Evolutionary conservation across 1,139 yeast species (phyloP), one percentile per base, ranked within the genome.

Genomic region (Petasospora rhodanensis): DNA sequence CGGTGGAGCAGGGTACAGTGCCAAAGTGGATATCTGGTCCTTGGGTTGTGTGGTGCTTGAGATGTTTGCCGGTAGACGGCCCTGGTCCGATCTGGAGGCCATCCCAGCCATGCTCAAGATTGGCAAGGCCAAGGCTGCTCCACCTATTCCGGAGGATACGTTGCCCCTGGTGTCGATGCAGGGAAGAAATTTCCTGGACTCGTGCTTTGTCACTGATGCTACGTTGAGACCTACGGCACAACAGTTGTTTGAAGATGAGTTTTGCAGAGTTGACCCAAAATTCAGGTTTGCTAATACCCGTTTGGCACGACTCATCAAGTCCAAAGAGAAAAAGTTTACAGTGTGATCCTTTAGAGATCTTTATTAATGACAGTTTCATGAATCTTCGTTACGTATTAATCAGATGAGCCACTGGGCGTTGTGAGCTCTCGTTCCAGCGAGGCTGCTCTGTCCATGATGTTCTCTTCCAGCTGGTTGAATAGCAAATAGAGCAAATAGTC

Each of bases 11-110:
- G 97, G 97, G 0, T 93, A 93, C 55, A 85, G 95, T 62, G 98
- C 98, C 18, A 93, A 93, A 58, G 87, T 93, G 23, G 94, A 83
- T 57, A 81, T 83, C 23, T 83, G 94, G 94, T 80, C 97, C 0
- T 61, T 89, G 25, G 99, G 98, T 1, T 93, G 99, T 66, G 95
- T 93, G 38, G 93, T 91, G 4, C 58, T 91, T 38, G 98, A 93
- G 57, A 91, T 93, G 98, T 81, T 77, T 64, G 86, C 89, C 0
- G 93, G 91, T 2, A 76, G 77, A 47, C 61, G 93, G 35, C 93
- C 93, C 0, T 83, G 94, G 94, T 77, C 83, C 4, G 79, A 81
- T 48, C 73, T 77, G 43, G 91, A 84, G 14, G 85, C 79, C 18
- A 81, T 80, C 7, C 81, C 86, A 45, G 91, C 89, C 2, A 77